These are phyloP conservation scores for Pelargonium myrrhifolium DNA, from an alignment of 441 rosid species.

Conservation along the genomic window DNA sequence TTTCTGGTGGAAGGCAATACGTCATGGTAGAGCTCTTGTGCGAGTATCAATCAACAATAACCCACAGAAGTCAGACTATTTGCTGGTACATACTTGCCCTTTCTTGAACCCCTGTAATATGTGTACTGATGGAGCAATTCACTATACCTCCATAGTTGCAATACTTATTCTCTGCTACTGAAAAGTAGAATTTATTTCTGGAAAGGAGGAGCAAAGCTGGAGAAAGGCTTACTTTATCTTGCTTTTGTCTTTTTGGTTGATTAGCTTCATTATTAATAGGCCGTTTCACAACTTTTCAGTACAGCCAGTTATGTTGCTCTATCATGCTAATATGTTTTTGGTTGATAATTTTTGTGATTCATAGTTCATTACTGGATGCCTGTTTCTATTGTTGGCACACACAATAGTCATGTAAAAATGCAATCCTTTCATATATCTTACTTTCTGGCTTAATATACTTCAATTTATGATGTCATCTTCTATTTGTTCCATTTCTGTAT, in stretches of 20 bases:
- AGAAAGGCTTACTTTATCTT: background rate
- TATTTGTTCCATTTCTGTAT: slow-evolving; percentile 12
- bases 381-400: background rate
- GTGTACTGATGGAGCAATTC: slow-evolving; percentile 6
- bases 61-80: slow-evolving; percentile 62
- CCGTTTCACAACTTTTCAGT: background rate
- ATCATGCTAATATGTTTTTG: slow-evolving; percentile 1
- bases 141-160: background rate
- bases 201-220: background rate
- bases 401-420: background rate
- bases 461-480: background rate
- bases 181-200: slow-evolving; percentile 5
- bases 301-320: background rate
- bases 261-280: background rate
- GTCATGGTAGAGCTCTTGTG: slow-evolving; percentile 72
- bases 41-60: slow-evolving; percentile 48
- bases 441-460: background rate
- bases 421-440: background rate
- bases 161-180: background rate
- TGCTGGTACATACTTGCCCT: slow-evolving; percentile 46
- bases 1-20: slow-evolving; percentile 61
- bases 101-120: slow-evolving; percentile 7
- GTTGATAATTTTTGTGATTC: background rate
- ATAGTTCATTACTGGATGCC: background rate
- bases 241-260: slow-evolving; percentile 4